Evolutionary conservation across 148 eudicot species (phyloP).

Genomic region (Chenopodium berlandieri): DNA sequence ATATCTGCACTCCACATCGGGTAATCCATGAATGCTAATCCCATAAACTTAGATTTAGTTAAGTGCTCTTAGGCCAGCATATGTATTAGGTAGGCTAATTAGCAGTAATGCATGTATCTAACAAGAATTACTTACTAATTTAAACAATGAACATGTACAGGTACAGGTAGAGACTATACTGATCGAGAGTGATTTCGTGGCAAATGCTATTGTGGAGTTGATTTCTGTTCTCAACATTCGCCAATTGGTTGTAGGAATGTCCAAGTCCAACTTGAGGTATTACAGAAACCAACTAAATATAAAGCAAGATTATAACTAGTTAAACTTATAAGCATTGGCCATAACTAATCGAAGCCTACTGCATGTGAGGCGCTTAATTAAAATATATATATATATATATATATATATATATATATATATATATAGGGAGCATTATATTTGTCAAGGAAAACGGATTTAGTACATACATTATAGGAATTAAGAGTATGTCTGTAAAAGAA

Average conservation of each 20-base stretch:
- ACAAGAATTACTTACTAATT: background rate
- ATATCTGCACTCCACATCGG: constrained; percentile 52
- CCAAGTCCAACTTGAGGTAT: constrained; percentile 64
- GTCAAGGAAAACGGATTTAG: no score
- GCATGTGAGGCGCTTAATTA: no score
- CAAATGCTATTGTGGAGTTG: constrained; percentile 69
- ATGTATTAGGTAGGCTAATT: background rate
- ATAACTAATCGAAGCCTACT: no score
- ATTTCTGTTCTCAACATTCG: constrained; percentile 66
- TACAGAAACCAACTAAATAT: background rate
- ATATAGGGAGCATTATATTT: no score
- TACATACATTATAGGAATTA: no score
- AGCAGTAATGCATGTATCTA: background rate
- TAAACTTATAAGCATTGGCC: no score
- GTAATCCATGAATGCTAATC: constrained; percentile 27
- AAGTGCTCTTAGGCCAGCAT: no score
- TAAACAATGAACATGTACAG: constrained; percentile 27
- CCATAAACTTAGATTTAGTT: background rate
- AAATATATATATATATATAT: no score
- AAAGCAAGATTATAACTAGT: no score
- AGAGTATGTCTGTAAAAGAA: no score
- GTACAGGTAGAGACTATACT: constrained; percentile 86
- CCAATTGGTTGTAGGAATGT: constrained; percentile 59
- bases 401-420: no score
- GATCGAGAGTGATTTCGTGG: constrained; percentile 66